These are phyloP conservation scores for Cubamyces sp. DNA, from an alignment of 768 basidiomycete genomes.

Conservation along the genomic window DNA sequence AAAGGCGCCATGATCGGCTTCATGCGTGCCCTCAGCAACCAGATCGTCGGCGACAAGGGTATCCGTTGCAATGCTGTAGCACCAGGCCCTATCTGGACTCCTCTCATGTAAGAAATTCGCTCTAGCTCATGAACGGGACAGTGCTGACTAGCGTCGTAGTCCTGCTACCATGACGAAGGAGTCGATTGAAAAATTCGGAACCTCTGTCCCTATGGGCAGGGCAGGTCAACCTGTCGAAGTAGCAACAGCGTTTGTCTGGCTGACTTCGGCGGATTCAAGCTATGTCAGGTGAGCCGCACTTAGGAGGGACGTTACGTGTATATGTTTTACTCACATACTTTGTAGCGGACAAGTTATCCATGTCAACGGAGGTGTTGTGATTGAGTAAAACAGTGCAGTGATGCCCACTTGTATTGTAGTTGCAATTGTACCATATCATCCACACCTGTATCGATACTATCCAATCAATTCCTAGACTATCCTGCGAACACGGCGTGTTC, in stretches of 20 bases:
- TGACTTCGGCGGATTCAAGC: slow-evolving; percentile 49
- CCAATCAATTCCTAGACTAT: neutral
- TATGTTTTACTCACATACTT: neutral
- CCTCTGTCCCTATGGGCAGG: slow-evolving; percentile 46
- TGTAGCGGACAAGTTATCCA: slow-evolving; percentile 36
- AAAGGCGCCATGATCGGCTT: slow-evolving; percentile 57
- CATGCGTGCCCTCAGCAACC: slow-evolving; percentile 52
- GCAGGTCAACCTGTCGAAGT: slow-evolving; percentile 56
- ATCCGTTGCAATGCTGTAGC: slow-evolving; percentile 47
- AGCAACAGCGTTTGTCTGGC: slow-evolving; percentile 52
- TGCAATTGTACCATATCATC: slow-evolving; percentile 1
- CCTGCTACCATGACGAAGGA: slow-evolving; percentile 43
- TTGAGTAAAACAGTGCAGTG: slow-evolving; percentile 26
- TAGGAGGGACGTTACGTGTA: neutral
- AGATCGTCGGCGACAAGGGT: slow-evolving; percentile 52
- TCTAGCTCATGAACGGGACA: neutral
- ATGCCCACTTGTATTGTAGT: neutral
- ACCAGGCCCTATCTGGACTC: slow-evolving; percentile 54
- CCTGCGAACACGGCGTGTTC: neutral
- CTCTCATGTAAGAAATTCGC: slow-evolving; percentile 39
- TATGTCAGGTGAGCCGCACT: slow-evolving; percentile 42
- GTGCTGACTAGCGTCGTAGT: slow-evolving; percentile 11
- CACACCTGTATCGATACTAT: slow-evolving; percentile 10
- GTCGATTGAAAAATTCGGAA: slow-evolving; percentile 38
- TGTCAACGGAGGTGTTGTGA: slow-evolving; percentile 37